Evolutionary conservation across 257 asterid species (phyloP), one percentile per base, ranked within the genome.

Genomic region (Gentiana macrophylla): DNA sequence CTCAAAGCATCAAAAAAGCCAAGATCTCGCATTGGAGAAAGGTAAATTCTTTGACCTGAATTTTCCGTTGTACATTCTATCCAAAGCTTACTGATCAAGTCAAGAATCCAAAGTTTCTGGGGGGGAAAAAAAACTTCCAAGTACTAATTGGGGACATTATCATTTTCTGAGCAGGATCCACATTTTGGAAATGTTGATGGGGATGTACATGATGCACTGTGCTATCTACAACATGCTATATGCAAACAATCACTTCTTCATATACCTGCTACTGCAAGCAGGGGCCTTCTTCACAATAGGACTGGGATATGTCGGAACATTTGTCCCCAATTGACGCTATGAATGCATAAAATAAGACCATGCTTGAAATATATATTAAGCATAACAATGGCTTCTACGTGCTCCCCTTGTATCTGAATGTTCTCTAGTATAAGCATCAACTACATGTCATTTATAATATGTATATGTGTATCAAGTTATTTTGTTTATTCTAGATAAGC

Each of bases 221-320:
- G 94, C 97, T 12, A 66, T 76, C 59, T 83, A 86, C 75, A 83
- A 89, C 79, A 62, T 89, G 73, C 63, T 83, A 51, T 83, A 66
- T 49, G 86, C 77, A 34, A 68, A 75, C 51, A 73, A 89, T 65
- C 92, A 83, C 61, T 77, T 89, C 70, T 89, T 74, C 78, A 59
- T 89, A 41, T 89, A 89, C 69, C 85, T 89, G 49, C 52, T 83
- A 59, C 80, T 89, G 61, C 97, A 86, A 70, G 89, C 95, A 49
- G 74, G 67, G 44, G 94, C 97, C 7, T 89, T 89, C 80, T 89
- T 86, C 67, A 59, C 69, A 56, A 69, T 79, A 9, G 97, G 97
- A 60, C 12, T 81, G 53, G 89, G 95, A 32, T 77, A 71, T 36
- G 68, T 83, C 50, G 92, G 97, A 61, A 89, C 95, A 49, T 71